These are phyloP conservation scores for Solanum tarijense DNA, from an alignment of 257 asterid species.

Conservation along the genomic window DNA sequence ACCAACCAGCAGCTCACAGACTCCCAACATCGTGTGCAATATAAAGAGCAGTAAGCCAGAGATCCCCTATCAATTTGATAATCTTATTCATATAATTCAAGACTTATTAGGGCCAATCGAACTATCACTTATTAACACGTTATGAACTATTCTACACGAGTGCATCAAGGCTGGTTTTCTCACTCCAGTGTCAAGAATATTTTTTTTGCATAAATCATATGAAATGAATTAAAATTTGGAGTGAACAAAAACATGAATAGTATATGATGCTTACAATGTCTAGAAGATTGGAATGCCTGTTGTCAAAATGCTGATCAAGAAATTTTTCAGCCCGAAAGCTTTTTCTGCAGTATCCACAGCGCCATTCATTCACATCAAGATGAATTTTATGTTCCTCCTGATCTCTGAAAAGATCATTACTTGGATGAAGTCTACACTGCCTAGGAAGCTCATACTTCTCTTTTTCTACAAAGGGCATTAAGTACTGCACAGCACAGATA, in stretches of 20 bases:
- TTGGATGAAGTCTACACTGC: conserved; percentile 67
- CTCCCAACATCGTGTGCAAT: neutral
- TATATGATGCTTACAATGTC: conserved; percentile 35
- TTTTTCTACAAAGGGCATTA: conserved; percentile 62
- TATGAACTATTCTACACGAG: neutral
- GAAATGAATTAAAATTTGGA: neutral
- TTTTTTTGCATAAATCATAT: neutral
- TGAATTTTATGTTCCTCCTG: conserved; percentile 89
- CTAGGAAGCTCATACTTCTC: conserved; percentile 59
- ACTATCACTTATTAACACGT: neutral
- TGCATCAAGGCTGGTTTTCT: neutral
- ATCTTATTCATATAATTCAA: neutral
- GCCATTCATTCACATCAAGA: conserved; percentile 76
- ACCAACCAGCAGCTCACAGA: neutral
- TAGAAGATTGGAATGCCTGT: conserved; percentile 76
- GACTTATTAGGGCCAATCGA: neutral
- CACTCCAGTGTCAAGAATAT: neutral
- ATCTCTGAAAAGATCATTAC: conserved; percentile 76
- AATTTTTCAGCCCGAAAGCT: conserved; percentile 65
- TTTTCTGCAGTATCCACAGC: conserved; percentile 89
- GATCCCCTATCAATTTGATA: neutral
- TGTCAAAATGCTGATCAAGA: conserved; percentile 94
- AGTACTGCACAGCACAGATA: conserved; percentile 42
- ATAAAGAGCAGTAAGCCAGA: neutral
- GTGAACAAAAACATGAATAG: neutral